These are phyloP conservation scores for Metschnikowia kofuensis DNA, from an alignment of 805 yeast species.

Conservation along the genomic window DNA sequence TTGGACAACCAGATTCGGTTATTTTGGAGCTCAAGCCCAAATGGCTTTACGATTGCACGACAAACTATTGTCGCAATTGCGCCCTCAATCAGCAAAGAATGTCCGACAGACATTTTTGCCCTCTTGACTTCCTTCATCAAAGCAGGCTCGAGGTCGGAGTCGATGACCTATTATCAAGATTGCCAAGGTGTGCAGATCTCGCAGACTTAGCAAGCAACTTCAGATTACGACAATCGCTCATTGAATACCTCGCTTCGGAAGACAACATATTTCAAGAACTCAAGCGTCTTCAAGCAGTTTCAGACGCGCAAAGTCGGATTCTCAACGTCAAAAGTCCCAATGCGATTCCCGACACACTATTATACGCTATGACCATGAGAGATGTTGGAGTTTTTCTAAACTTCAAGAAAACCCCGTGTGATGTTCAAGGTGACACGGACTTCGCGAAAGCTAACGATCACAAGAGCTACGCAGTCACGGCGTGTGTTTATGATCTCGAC, in stretches of 20 bases:
- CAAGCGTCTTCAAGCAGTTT: conserved; percentile 32
- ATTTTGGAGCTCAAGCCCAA: conserved; percentile 19
- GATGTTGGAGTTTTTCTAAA: conserved; percentile 54
- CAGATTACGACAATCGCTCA: conserved; percentile 1
- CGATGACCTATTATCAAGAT: conserved; percentile 11
- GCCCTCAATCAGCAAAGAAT: conserved; percentile 14
- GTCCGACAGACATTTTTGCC: conserved; percentile 16
- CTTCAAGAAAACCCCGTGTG: not conserved
- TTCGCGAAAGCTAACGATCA: not conserved
- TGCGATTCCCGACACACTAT: conserved; percentile 40
- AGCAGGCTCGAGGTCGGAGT: conserved; percentile 10
- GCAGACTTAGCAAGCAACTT: not conserved
- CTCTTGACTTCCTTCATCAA: conserved; percentile 13
- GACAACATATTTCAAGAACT: conserved; percentile 27
- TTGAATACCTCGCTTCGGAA: not conserved
- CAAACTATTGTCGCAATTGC: conserved; percentile 18
- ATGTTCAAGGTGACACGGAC: not conserved
- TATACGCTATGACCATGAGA: conserved; percentile 50
- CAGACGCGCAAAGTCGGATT: conserved; percentile 31
- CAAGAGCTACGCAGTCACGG: conserved; percentile 21
- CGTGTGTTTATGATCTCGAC: conserved; percentile 48
- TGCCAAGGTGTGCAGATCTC: conserved; percentile 1
- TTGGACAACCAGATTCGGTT: not conserved
- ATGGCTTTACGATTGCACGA: conserved; percentile 17
- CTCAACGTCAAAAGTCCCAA: conserved; percentile 27